Evolutionary conservation across 306 rosid genomes (phyloP), one percentile per base, ranked within the genome.

Genomic region (Fragaria iinumae): DNA sequence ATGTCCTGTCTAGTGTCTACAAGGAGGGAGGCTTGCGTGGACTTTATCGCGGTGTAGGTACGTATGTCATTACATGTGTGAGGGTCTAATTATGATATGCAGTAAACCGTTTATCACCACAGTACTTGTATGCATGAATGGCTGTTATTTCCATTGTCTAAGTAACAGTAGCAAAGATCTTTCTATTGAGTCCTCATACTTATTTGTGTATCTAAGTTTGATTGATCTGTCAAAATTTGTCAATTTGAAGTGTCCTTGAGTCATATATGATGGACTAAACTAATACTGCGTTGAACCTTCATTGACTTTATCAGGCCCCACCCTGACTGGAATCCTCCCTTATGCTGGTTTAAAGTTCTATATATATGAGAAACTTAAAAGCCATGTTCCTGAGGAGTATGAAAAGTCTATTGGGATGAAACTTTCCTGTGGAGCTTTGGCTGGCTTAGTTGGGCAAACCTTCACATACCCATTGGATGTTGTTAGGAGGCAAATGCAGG

Each of bases 401-500:
- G 95, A 82, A 69, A 90, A 77, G 63, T 87, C 97, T 73, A 88
- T 95, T 71, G 72, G 80, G 75, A 88, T 88, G 89, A 92, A 91
- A 27, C 99, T 95, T 72, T 88, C 92, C 68, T 95, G 99, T 74
- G 99, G 97, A 80, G 99, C 99, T 70, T 80, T 95, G 21, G 99
- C 99, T 69, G 98, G 97, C 67, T 81, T 95, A 81, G 90, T 92
- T 80, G 99, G 99, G 75, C 99, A 95, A 88, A 95, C 99, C 17
- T 63, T 90, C 81, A 95, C 99, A 0, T 95, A 95, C 84, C 99
- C 99, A 36, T 78, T 95, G 79, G 99, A 95, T 79, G 99, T 95
- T 73, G 97, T 95, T 43, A 89, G 96, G 89, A 88, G 99, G 84
- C 99, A 95, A 76, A 92, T 95, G 99, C 99, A 94, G 98, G 98